Evolutionary conservation across 768 basidiomycete genomes (phyloP), one percentile per base, ranked within the genome.

Genomic region (Mycena vitilis): DNA sequence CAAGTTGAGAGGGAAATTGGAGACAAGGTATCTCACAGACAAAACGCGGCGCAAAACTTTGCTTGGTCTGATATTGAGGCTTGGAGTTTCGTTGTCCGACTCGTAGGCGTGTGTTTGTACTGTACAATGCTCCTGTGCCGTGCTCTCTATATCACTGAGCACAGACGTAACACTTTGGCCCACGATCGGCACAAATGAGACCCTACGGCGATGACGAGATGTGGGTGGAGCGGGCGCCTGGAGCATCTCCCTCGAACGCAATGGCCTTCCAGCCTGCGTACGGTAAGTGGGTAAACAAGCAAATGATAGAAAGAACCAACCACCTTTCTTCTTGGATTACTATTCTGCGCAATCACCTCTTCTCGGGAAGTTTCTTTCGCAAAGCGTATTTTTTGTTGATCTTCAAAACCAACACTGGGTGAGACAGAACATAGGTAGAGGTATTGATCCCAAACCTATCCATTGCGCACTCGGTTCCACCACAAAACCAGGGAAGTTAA

Each of bases 311-410:
- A 13, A 7, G 18, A 15, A 47, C 18, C 36, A 52, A 18, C 37
- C 22, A 54, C 58, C 52, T 54, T 59, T 54, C 51, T 37, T 45
- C 34, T 59, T 1, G 65, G 60, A n/a, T 66, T 51, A 4, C 15
- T 13, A 5, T 66, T 66, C 25, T 66, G 65, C 9, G 1, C 34
- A 1, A 0, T 5, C 1, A 66, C 53, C 18, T 60, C 65, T 10
- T 54, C 36, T 1, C 18, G 2, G 20, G 48, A 2, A 22, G 8
- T 5, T 7, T 49, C 13, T 3, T 11, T 2, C n/a, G 34, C 22
- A 23, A 68, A 68, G 11, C 23, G 4, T 3, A 15, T 7, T 15
- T 57, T 61, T 34, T 68, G 25, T 44, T 37, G 4, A 0, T 2
- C 66, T 68, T 25, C 23, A 34, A 9, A 45, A 20, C n/a, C 4